Evolutionary conservation across 495 filamentous ascomycete genomes (phyloP).

Genomic region (Neurospora sp.): DNA sequence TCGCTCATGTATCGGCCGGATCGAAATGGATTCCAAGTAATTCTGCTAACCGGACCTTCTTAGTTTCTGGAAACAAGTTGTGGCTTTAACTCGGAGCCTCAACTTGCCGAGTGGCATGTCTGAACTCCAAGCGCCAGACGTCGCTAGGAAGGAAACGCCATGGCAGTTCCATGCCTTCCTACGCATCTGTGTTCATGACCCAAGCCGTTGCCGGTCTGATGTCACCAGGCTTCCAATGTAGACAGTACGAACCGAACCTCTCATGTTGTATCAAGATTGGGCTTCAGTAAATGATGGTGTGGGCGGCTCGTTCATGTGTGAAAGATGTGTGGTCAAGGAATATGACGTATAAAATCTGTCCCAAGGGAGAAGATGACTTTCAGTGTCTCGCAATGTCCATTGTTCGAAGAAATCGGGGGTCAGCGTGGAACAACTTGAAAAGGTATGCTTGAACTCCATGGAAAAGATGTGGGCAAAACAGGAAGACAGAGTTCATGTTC

Average conservation of each 20-base stretch:
- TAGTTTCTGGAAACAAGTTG: not conserved
- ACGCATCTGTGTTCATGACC: not conserved
- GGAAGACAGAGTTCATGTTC: not conserved
- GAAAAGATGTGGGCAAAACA: not conserved
- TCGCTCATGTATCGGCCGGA: not conserved
- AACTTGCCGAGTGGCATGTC: not conserved
- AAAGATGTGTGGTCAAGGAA: not conserved
- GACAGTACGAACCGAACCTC: not conserved
- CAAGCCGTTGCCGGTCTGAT: not conserved
- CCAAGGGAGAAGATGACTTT: not conserved
- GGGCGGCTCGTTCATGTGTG: not conserved
- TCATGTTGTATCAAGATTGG: not conserved
- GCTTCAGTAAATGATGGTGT: not conserved
- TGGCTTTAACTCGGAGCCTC: not conserved
- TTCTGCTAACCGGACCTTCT: not conserved
- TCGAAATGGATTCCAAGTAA: not conserved
- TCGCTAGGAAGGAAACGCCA: not conserved
- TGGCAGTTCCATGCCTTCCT: not conserved
- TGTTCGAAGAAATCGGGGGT: not conserved
- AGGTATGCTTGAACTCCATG: not conserved
- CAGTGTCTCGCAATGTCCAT: not conserved
- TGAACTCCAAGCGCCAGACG: not conserved
- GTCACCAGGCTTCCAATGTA: not conserved
- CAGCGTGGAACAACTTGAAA: not conserved
- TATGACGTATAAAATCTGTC: not conserved